These are phyloP conservation scores for Colletotrichum godetiae DNA, from an alignment of 2,329 filamentous ascomycete genomes.

Conservation along the genomic window DNA sequence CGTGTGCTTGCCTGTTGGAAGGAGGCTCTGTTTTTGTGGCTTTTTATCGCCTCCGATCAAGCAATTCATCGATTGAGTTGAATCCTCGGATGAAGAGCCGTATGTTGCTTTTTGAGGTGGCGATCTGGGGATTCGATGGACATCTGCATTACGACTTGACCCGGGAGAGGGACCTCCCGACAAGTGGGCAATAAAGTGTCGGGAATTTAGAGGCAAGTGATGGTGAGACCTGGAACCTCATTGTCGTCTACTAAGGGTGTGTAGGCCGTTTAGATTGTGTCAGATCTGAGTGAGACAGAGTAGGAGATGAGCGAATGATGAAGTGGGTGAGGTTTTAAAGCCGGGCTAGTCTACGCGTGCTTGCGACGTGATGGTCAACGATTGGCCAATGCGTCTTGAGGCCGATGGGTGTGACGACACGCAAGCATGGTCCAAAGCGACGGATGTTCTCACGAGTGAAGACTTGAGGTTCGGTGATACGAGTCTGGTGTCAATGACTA, in stretches of 20 bases:
- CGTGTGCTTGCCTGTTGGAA: neutral
- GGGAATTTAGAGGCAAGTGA: neutral
- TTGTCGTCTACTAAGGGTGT: neutral
- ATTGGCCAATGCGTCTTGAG: slow-evolving; percentile 20
- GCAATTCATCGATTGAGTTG: neutral
- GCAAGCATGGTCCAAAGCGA: neutral
- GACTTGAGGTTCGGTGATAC: neutral
- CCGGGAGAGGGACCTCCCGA: neutral
- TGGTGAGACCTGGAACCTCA: neutral
- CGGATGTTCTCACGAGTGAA: neutral
- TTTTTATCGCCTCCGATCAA: neutral
- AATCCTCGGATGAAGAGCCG: neutral
- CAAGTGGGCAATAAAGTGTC: neutral
- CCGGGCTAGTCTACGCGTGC: neutral
- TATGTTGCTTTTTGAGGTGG: neutral
- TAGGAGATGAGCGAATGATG: neutral
- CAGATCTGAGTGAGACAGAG: neutral
- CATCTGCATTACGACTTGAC: neutral
- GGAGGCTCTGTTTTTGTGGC: neutral
- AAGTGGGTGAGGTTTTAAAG: neutral
- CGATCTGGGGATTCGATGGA: neutral
- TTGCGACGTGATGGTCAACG: slow-evolving; percentile 9
- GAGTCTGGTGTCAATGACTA: neutral
- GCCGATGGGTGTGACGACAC: slow-evolving; percentile 24
- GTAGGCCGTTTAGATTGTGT: neutral